These are phyloP conservation scores for Candida sanyiensis DNA, from an alignment of 805 yeast species.

Conservation along the genomic window DNA sequence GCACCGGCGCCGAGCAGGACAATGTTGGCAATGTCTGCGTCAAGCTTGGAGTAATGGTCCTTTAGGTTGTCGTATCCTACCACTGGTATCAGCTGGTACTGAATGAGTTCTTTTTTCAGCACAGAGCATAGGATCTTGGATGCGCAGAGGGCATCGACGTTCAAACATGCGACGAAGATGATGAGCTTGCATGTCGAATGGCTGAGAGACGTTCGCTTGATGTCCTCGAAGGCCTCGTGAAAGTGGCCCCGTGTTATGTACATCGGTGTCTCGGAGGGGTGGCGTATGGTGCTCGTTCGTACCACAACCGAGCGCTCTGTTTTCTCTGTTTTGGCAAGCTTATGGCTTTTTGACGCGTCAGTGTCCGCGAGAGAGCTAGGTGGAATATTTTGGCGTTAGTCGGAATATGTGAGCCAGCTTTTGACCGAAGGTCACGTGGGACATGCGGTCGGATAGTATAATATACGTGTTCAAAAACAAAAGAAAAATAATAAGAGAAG, in stretches of 20 bases:
- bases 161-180: conserved; percentile 83
- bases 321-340: too few relatives aligned
- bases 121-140: conserved; percentile 67
- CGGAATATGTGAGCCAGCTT: neutral
- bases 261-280: conserved; percentile 39
- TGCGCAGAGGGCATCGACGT: conserved; percentile 89
- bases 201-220: conserved; percentile 67
- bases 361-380: too few relatives aligned
- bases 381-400: neutral
- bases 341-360: too few relatives aligned
- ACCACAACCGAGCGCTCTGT: too few relatives aligned
- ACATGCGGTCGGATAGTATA: too few relatives aligned
- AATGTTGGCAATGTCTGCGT: conserved; percentile 69
- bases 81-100: conserved; percentile 85
- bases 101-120: conserved; percentile 75
- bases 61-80: conserved; percentile 84
- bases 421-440: neutral
- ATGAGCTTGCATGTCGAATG: conserved; percentile 84
- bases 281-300: neutral
- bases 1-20: conserved; percentile 91
- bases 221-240: conserved; percentile 58
- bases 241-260: conserved; percentile 68
- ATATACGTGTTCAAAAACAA: neutral
- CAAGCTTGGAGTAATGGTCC: conserved; percentile 55
- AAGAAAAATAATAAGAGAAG: neutral